Percentiles rank a stretch among this genome's conserved stretches.
Conservation (phyloP, 1,284 basidiomycete species). For the Rhizoctonia solani region DNA sequence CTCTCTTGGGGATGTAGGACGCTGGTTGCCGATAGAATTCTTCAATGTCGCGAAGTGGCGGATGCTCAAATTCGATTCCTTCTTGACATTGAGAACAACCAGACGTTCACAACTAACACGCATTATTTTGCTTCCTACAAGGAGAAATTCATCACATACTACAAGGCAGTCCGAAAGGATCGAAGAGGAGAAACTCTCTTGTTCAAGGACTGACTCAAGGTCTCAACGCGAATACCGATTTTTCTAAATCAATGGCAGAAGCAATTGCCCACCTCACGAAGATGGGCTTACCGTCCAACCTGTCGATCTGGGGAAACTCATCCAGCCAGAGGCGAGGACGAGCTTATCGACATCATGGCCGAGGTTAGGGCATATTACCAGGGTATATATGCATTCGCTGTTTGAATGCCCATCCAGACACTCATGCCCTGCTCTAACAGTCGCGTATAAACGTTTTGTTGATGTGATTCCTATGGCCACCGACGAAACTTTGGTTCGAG, state of each 20-base stretch:
- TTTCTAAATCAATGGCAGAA: slow-evolving; percentile 39
- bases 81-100: slow-evolving; percentile 19
- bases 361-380: slow-evolving; percentile 58
- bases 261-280: slow-evolving; percentile 46
- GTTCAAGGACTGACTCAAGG: slow-evolving; percentile 15
- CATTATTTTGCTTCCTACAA: slow-evolving; percentile 48
- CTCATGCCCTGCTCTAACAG: not conserved
- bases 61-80: slow-evolving; percentile 20
- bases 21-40: slow-evolving; percentile 12
- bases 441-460: slow-evolving; percentile 28
- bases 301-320: slow-evolving; percentile 51
- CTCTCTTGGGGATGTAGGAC: not conserved
- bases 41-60: slow-evolving; percentile 17
- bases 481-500: slow-evolving; percentile 24
- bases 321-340: slow-evolving; percentile 50
- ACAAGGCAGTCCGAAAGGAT: not conserved
- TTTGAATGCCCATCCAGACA: not conserved
- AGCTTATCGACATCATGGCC: slow-evolving; percentile 56
- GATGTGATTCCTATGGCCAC: slow-evolving; percentile 2
- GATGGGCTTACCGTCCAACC: slow-evolving; percentile 46
- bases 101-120: slow-evolving; percentile 25
- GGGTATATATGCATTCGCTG: slow-evolving; percentile 44
- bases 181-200: slow-evolving; percentile 1
- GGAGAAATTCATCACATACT: slow-evolving; percentile 37
- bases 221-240: not conserved